phyloP scores from a whole-genome alignment of 2,329 filamentous ascomycete genomes.

The Alternaria gansuensis region DNA sequence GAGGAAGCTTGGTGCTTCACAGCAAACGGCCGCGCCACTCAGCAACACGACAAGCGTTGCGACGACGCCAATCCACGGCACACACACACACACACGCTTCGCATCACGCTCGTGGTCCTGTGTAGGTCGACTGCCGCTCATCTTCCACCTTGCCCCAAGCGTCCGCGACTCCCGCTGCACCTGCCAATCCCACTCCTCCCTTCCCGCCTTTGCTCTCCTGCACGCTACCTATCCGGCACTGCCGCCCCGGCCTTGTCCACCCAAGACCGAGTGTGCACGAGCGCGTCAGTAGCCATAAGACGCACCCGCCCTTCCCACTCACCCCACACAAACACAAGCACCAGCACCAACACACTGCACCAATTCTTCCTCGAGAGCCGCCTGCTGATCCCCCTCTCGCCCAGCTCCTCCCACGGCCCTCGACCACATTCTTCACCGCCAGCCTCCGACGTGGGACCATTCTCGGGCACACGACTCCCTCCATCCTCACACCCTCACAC shows the following conservation, averaged over 20 bases:
- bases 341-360: neutral
- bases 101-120: neutral
- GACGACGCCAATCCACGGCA: slow-evolving; percentile 3
- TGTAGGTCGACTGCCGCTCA: slow-evolving; percentile 26
- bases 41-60: slow-evolving; percentile 22
- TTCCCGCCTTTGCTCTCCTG: slow-evolving; percentile 18
- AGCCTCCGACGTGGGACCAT: slow-evolving; percentile 10
- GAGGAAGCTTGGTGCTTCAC: slow-evolving; percentile 1
- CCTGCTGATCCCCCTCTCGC: slow-evolving; percentile 29
- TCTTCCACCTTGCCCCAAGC: slow-evolving; percentile 12
- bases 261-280: slow-evolving; percentile 15
- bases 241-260: slow-evolving; percentile 31
- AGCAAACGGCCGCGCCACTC: slow-evolving; percentile 16
- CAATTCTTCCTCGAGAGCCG: slow-evolving; percentile 13
- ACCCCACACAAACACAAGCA: slow-evolving; percentile 3
- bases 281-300: slow-evolving; percentile 17
- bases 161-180: slow-evolving; percentile 32
- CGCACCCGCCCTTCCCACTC: slow-evolving; percentile 1
- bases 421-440: slow-evolving; percentile 29
- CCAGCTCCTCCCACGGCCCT: slow-evolving; percentile 24
- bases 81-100: neutral
- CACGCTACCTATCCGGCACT: slow-evolving; percentile 37
- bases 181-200: slow-evolving; percentile 9
- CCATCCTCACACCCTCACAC: slow-evolving; percentile 5
- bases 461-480: slow-evolving; percentile 11